These are phyloP conservation scores for Candida lessepsii DNA, from an alignment of 805 yeast genomes.

Conservation along the genomic window DNA sequence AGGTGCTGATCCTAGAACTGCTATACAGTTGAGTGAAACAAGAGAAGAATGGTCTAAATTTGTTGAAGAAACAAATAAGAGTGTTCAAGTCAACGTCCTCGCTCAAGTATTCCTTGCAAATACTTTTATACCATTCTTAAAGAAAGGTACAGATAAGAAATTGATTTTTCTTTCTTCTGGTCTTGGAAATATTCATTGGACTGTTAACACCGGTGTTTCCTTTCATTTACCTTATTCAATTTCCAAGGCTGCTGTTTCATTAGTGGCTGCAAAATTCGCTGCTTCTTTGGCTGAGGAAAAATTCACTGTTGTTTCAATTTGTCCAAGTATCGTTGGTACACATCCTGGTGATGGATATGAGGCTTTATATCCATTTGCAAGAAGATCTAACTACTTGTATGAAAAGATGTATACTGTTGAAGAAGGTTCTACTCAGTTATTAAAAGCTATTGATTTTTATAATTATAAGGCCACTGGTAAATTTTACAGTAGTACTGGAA, in stretches of 20 bases:
- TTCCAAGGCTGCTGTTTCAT: conserved; percentile 7
- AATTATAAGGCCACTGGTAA: conserved; percentile 5
- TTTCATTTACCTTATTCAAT: conserved; percentile 4
- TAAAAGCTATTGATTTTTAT: conserved; percentile 3
- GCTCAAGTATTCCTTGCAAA: conserved; percentile 3
- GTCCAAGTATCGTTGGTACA: conserved; percentile 4
- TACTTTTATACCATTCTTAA: conserved; percentile 5
- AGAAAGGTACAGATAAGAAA: conserved; percentile 1
- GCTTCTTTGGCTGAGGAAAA: conserved; percentile 1
- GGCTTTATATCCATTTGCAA: background rate
- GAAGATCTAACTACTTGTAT: conserved; percentile 1
- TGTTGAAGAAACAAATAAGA: conserved; percentile 1
- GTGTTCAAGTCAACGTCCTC: background rate
- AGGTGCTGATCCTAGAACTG: background rate
- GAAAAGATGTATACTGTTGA: background rate
- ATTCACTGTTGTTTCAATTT: conserved; percentile 1
- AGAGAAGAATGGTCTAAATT: background rate
- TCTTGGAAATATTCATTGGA: background rate
- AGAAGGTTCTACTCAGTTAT: conserved; percentile 3
- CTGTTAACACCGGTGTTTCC: background rate
- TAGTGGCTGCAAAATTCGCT: conserved; percentile 2
- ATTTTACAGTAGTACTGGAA: no score
- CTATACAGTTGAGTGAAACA: background rate
- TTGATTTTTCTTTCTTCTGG: conserved; percentile 3
- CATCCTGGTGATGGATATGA: background rate